Percentiles rank a stretch among this genome's conserved stretches.
These are phyloP conservation scores for Dothideomycetes sp. DNA, from an alignment of 2,329 filamentous ascomycete species.

Conservation along the genomic window DNA sequence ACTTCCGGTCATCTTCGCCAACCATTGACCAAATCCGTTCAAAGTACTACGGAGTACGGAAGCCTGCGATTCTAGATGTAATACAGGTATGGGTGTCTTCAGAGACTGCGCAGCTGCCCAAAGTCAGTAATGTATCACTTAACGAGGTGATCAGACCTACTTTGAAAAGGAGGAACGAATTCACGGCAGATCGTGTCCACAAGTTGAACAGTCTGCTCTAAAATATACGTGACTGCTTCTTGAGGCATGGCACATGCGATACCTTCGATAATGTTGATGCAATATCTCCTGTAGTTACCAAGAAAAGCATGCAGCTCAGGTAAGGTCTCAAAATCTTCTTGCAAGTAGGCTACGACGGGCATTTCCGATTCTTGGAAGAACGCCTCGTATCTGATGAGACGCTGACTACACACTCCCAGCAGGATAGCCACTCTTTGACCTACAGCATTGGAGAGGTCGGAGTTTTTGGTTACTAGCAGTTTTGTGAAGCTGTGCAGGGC, in stretches of 20 bases:
- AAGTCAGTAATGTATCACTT: background rate
- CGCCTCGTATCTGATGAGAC: constrained; percentile 78
- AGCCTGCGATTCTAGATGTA: constrained; percentile 69
- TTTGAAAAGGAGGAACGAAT: constrained; percentile 3
- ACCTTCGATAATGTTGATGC: constrained; percentile 73
- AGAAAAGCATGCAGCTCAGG: constrained; percentile 92
- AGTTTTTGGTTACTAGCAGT: constrained; percentile 60
- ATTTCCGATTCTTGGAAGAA: constrained; percentile 74
- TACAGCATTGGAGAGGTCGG: constrained; percentile 53
- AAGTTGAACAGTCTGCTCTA: constrained; percentile 64
- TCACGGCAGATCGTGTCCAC: constrained; percentile 42
- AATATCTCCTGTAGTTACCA: constrained; percentile 89
- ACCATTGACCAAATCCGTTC: constrained; percentile 9
- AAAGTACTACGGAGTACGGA: constrained; percentile 8
- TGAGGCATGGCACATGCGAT: constrained; percentile 73
- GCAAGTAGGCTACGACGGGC: constrained; percentile 66
- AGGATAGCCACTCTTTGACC: constrained; percentile 59
- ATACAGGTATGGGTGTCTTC: constrained; percentile 59
- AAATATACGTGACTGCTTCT: constrained; percentile 78
- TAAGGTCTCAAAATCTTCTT: constrained; percentile 89
- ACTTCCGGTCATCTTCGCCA: constrained; percentile 3
- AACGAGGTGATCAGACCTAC: constrained; percentile 3
- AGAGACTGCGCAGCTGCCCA: constrained; percentile 29
- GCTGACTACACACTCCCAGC: constrained; percentile 69
- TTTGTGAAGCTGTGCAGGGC: constrained; percentile 83